A percentile compares a stretch with the other conserved stretches of the same genome.
phyloP scores from a whole-genome alignment of 2,329 filamentous ascomycete species.

The Pseudogymnoascus destructans region DNA sequence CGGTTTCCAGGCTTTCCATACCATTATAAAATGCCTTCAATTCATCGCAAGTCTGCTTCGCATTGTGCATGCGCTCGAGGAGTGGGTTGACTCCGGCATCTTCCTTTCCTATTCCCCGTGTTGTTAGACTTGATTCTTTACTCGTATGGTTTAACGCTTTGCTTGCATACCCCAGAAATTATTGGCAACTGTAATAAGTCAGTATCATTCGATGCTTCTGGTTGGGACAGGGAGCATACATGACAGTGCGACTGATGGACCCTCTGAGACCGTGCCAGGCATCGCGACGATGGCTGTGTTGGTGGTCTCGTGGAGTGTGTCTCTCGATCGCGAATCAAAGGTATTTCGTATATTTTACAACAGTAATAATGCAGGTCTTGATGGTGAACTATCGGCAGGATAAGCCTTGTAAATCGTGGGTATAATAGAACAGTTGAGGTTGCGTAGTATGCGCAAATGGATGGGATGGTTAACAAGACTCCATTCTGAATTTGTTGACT shows the following conservation, averaged over 20 bases:
- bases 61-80: slow-evolving; percentile 84
- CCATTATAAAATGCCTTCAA: slow-evolving; percentile 79
- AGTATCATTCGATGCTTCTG: slow-evolving; percentile 20
- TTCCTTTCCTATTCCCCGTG: slow-evolving; percentile 52
- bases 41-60: slow-evolving; percentile 91
- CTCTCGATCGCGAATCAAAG: neutral
- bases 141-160: neutral
- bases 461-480: neutral
- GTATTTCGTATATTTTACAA: neutral
- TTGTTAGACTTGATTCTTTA: neutral
- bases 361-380: neutral
- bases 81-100: slow-evolving; percentile 89
- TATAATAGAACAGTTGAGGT: neutral
- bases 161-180: slow-evolving; percentile 68
- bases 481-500: slow-evolving; percentile 1
- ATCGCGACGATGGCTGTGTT: slow-evolving; percentile 14
- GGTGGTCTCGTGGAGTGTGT: slow-evolving; percentile 1
- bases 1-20: slow-evolving; percentile 30
- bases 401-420: neutral
- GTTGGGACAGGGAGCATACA: slow-evolving; percentile 15
- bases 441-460: neutral
- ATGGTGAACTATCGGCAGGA: neutral
- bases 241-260: slow-evolving; percentile 28
- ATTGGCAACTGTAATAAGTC: slow-evolving; percentile 64
- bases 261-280: slow-evolving; percentile 25